Evolutionary conservation across 495 filamentous ascomycete species (phyloP).

Genomic region (Eremomyces bilateralis): DNA sequence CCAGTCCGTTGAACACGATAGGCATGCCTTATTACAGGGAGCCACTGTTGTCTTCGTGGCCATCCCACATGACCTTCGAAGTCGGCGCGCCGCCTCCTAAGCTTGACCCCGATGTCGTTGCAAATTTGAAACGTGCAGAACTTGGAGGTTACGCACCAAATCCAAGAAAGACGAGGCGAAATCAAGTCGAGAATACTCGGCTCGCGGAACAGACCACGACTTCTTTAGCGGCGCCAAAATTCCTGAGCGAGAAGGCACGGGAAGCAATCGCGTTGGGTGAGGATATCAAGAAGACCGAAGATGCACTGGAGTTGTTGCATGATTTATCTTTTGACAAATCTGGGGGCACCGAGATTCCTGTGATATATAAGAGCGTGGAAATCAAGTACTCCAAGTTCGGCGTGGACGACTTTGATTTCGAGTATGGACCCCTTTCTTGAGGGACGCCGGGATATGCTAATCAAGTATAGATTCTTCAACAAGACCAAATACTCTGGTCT

Average conservation of each 20-base stretch:
- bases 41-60: slow-evolving; percentile 70
- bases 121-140: slow-evolving; percentile 42
- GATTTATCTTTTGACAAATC: slow-evolving; percentile 14
- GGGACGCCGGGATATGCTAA: slow-evolving; percentile 1
- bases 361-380: slow-evolving; percentile 74
- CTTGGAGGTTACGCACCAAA: slow-evolving; percentile 59
- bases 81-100: slow-evolving; percentile 60
- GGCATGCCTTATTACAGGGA: slow-evolving; percentile 93
- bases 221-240: slow-evolving; percentile 50
- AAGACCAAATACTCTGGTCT: slow-evolving; percentile 74
- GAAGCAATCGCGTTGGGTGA: slow-evolving; percentile 25
- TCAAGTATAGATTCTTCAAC: slow-evolving; percentile 55
- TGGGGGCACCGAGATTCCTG: slow-evolving; percentile 51
- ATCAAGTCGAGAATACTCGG: slow-evolving; percentile 71
- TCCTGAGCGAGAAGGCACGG: slow-evolving; percentile 77
- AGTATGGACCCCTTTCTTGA: slow-evolving; percentile 26
- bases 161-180: slow-evolving; percentile 45
- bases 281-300: slow-evolving; percentile 29
- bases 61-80: slow-evolving; percentile 59
- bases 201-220: slow-evolving; percentile 24
- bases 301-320: slow-evolving; percentile 36
- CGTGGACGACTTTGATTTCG: slow-evolving; percentile 94
- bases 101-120: slow-evolving; percentile 50
- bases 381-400: slow-evolving; percentile 97
- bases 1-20: slow-evolving; percentile 56